These are phyloP conservation scores for Ceratopteris richardii DNA, from an alignment of 75 land plant species.

Conservation along the genomic window DNA sequence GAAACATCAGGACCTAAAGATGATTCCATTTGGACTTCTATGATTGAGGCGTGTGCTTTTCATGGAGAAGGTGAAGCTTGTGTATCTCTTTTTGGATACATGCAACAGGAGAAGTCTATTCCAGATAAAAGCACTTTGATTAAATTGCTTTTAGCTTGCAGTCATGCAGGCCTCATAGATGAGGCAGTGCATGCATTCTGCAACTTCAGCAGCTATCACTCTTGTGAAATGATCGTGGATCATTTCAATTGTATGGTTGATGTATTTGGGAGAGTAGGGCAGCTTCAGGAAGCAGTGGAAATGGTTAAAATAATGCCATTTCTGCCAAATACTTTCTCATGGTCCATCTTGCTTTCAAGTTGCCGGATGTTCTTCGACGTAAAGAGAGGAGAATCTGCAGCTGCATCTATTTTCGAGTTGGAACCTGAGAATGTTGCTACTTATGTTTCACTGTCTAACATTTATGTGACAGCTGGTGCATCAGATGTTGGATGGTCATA, in stretches of 20 bases:
- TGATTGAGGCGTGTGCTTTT: conserved; percentile 5
- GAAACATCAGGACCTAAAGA: background rate
- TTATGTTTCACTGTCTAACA: conserved; percentile 50
- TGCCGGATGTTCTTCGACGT: conserved; percentile 23
- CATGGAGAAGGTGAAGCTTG: conserved; percentile 6
- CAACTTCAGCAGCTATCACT: background rate
- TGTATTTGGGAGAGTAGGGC: conserved; percentile 31
- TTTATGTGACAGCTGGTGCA: conserved; percentile 42
- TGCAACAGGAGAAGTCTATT: conserved; percentile 8
- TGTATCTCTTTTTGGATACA: conserved; percentile 9
- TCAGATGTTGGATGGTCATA: too few relatives aligned
- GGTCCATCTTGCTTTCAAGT: conserved; percentile 39
- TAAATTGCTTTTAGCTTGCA: conserved; percentile 18
- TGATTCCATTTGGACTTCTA: background rate
- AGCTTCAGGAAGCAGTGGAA: conserved; percentile 31
- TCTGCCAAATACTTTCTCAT: conserved; percentile 20
- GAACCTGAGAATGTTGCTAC: conserved; percentile 36
- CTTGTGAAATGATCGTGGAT: background rate
- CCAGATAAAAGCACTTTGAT: conserved; percentile 9
- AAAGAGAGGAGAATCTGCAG: conserved; percentile 33
- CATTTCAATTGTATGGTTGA: conserved; percentile 34
- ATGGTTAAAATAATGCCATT: conserved; percentile 23
- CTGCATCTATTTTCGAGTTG: conserved; percentile 21
- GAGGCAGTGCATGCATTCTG: background rate
- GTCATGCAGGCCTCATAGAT: conserved; percentile 17